A percentile compares a stretch with the other conserved stretches of the same genome.
Conservation (phyloP, 345 rosid genomes). For the Populus tremula region DNA sequence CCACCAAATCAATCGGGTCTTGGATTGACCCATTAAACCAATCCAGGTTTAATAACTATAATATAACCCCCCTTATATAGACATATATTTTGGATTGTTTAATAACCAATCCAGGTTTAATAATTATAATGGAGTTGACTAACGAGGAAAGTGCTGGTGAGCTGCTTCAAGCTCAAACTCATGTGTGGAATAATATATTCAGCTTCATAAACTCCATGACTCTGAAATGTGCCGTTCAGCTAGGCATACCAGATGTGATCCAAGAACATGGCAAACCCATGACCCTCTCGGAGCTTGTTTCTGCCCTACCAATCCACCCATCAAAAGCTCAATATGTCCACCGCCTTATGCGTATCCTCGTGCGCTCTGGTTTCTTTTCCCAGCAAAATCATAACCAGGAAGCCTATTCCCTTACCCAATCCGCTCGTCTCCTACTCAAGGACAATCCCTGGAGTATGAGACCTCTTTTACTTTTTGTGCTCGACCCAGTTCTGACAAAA, state of each 20-base stretch:
- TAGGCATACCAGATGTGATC: slow-evolving; percentile 43
- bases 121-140: not conserved
- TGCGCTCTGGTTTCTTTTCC: slow-evolving; percentile 38
- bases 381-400: not conserved
- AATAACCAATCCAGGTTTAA: too few species aligned
- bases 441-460: slow-evolving; percentile 1
- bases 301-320: slow-evolving; percentile 11
- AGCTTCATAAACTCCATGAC: slow-evolving; percentile 34
- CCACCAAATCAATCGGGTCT: too few species aligned
- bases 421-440: slow-evolving; percentile 25
- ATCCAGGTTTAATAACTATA: too few species aligned
- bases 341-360: slow-evolving; percentile 37
- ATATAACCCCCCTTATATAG: too few species aligned
- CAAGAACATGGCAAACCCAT: slow-evolving; percentile 40
- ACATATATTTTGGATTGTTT: too few species aligned
- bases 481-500: too few species aligned
- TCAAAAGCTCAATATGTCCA: slow-evolving; percentile 15
- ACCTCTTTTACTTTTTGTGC: not conserved
- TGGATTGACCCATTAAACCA: too few species aligned
- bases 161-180: slow-evolving; percentile 29
- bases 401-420: slow-evolving; percentile 22
- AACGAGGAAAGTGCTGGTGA: not conserved
- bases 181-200: slow-evolving; percentile 22
- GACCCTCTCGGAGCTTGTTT: slow-evolving; percentile 21
- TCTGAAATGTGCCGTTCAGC: slow-evolving; percentile 35